A percentile compares a stretch with the other conserved stretches of the same genome.
phyloP scores from a whole-genome alignment of 2,329 filamentous ascomycete species.

The Dothideomycetidae sp. region DNA sequence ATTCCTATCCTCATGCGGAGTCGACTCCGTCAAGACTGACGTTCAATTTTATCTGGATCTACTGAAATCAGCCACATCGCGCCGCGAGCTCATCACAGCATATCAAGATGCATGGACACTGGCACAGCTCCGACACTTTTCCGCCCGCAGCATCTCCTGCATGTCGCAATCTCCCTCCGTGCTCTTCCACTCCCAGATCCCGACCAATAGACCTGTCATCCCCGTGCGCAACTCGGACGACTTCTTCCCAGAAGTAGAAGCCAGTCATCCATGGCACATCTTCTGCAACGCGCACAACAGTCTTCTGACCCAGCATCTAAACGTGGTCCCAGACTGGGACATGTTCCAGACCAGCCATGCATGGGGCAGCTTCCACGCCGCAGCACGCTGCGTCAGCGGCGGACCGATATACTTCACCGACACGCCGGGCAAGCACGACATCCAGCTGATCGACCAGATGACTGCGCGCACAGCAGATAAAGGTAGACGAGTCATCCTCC shows the following conservation, averaged over 20 bases:
- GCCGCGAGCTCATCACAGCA: slow-evolving; percentile 54
- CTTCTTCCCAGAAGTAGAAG: slow-evolving; percentile 72
- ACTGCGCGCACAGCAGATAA: slow-evolving; percentile 59
- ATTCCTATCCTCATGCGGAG: slow-evolving; percentile 58
- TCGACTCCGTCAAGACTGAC: slow-evolving; percentile 87
- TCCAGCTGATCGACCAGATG: slow-evolving; percentile 64
- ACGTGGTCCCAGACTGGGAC: slow-evolving; percentile 73
- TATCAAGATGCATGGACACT: slow-evolving; percentile 83
- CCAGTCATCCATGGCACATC: slow-evolving; percentile 85
- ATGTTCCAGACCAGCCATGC: slow-evolving; percentile 56
- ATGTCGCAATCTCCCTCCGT: slow-evolving; percentile 86
- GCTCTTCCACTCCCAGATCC: slow-evolving; percentile 71
- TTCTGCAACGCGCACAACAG: slow-evolving; percentile 88
- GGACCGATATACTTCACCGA: slow-evolving; percentile 94
- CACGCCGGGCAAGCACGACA: slow-evolving; percentile 64
- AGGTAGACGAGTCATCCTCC: slow-evolving; percentile 64
- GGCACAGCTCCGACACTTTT: slow-evolving; percentile 63
- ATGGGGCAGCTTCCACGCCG: slow-evolving; percentile 75
- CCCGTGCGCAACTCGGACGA: slow-evolving; percentile 78
- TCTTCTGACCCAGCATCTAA: slow-evolving; percentile 69
- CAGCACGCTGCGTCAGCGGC: slow-evolving; percentile 75
- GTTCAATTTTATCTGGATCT: slow-evolving; percentile 81
- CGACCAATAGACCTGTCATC: slow-evolving; percentile 57
- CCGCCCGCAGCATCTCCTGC: slow-evolving; percentile 69
- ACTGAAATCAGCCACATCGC: slow-evolving; percentile 50